Base-by-base conservation (phyloP, 768 basidiomycete genomes). In the Calocera viscosa region DNA sequence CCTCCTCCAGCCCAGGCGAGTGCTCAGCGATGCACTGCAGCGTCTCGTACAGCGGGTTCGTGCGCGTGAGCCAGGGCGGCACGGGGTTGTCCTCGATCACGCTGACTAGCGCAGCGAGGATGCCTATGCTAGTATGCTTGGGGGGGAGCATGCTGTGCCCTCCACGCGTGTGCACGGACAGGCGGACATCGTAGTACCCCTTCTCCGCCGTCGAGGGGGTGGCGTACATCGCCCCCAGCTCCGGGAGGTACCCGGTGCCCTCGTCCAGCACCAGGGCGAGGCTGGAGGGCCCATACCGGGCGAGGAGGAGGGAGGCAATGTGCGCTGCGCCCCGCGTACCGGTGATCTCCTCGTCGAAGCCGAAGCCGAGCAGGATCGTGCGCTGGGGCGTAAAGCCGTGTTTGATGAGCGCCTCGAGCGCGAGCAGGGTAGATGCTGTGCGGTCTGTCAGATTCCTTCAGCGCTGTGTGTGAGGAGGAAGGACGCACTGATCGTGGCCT, bases 61-160 rank as follows among this genome's bases (percentile, higher is more conserved):
- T 74, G 65, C 85, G 82, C 11, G 77, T 80, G 63, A 91, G 78
- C 49, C 80, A 7, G 94, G 80, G 12, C 90, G 74, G 1, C 83
- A 77, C 2, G 7, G 43, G 43, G 19, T 47, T 47, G 5, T 47
- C 43, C 43, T 47, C 43, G 43, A 47, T 47, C 5, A 19, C 24
- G 19, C 8, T 7, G 5, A 47, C 24, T 3, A 47, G 43, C 19
- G 43, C 16, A 19, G 43, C 16, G 92, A 81, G 49, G 30, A 67
- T 47, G 35, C 63, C 67, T 17, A 63, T 22, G 88, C 43, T 47
- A 1, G 92, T 95, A 70, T 96, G 92, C 1, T 76, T 71, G 17
- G 89, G 90, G 14, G 93, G 93, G 17, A 92, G 77, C 71, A 87
- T 89, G 0, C 91, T 92, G 75, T 94, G 94, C 0, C 93, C 92